Conservation (phyloP, 1,284 basidiomycete species). For the Ceratobasidium sp. region DNA sequence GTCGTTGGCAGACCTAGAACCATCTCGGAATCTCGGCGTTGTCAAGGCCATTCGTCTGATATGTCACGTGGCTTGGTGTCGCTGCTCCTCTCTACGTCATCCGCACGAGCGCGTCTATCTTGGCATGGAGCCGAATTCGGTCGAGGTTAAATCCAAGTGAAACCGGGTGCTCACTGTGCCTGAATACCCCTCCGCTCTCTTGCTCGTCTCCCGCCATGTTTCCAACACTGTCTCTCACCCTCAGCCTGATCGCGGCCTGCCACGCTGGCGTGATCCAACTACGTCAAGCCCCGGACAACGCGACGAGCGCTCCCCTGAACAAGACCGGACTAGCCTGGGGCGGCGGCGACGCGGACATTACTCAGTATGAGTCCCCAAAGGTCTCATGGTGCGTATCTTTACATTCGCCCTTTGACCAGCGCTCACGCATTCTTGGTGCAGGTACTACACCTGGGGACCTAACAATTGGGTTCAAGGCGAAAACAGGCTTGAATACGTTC, state of each 20-base stretch:
- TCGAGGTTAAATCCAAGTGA: not conserved
- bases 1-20: conserved; percentile 6
- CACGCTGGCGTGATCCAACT: not conserved
- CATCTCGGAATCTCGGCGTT: conserved; percentile 4
- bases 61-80: not conserved
- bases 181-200: conserved; percentile 8
- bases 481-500: conserved; percentile 49
- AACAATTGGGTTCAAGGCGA: conserved; percentile 37
- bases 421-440: not conserved
- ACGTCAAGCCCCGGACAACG: conserved; percentile 18
- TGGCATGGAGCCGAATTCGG: conserved; percentile 16
- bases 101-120: not conserved
- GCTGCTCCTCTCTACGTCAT: conserved; percentile 13
- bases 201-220: not conserved
- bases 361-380: conserved; percentile 37
- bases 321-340: conserved; percentile 37
- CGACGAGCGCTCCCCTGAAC: conserved; percentile 10
- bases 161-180: not conserved
- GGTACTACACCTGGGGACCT: conserved; percentile 45
- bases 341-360: conserved; percentile 32
- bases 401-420: not conserved
- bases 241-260: not conserved
- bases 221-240: conserved; percentile 11
- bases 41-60: not conserved
- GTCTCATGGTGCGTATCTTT: conserved; percentile 24